Base-by-base conservation (phyloP, 2,329 filamentous ascomycete genomes). In the Herpotrichia juniperi region DNA sequence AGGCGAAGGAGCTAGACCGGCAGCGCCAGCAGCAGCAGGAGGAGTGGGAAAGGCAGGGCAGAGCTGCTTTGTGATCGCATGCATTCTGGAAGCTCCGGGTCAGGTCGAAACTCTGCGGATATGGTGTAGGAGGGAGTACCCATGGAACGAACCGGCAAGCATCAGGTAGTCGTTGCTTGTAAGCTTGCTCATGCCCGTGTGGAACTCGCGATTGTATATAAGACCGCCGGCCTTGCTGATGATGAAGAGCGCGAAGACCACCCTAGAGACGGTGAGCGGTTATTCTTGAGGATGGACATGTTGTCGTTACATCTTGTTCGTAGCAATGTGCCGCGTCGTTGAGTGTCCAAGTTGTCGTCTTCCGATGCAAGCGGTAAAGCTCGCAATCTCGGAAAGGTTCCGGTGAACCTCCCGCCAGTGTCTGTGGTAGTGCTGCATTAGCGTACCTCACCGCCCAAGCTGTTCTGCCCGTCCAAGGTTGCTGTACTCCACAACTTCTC, bases 161-260 rank as follows among this genome's bases (percentile, higher is more conserved):
- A 97, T 93, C 26, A 99, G 88, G 71, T 96, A 96, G 81, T 99
- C 94, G 74, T 99, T 99, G 63, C 91, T 93, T 62, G 86, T 90
- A 64, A 99, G 87, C 73, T 93, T 91, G 74, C 90, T 90, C 53
- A 99, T 84, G 54, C 86, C 89, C 37, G 93, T 86, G 67, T 93
- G 87, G 75, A 99, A 97, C 69, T 91, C 90, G 65, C 92, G 91
- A 77, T 97, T 93, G 81, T 96, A 99, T 76, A 99, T 88, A 48
- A 99, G 84, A 66, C 94, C 94, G 54, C 93, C 94, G 59, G 94
- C 93, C 83, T 99, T 99, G 82, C 97, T 97, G 81, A 99, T 96
- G 74, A 99, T 89, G 74, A 97, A 92, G 70, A 99, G 88, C 53
- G 93, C 87, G 76, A 96, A 94, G 74, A 99, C 89, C 61, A 92